Conservation (phyloP, 2,329 filamentous ascomycete genomes). For the Botrytis byssoidea region DNA sequence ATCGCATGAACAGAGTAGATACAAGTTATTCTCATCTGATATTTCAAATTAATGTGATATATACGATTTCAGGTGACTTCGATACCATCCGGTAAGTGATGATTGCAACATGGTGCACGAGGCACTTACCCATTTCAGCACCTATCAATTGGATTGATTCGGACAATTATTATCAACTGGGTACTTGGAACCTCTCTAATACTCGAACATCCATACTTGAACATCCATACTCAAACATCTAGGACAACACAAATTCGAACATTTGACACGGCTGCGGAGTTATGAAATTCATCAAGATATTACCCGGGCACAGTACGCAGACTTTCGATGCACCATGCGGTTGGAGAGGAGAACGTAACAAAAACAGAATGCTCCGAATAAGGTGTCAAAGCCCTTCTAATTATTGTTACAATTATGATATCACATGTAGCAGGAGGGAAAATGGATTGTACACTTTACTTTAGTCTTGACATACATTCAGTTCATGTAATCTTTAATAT, state of each 20-base stretch:
- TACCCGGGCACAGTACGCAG: neutral
- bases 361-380: neutral
- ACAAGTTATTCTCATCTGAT: too few species aligned
- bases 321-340: neutral
- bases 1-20: neutral
- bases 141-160: neutral
- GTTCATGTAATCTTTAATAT: neutral
- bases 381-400: neutral
- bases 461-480: neutral
- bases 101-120: neutral
- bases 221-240: neutral
- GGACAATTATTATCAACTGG: neutral
- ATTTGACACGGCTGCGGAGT: neutral
- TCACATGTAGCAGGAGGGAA: neutral
- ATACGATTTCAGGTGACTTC: neutral
- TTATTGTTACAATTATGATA: neutral
- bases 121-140: neutral
- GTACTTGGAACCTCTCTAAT: neutral
- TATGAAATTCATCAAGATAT: neutral
- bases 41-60: too few species aligned
- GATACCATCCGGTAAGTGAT: neutral
- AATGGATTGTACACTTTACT: neutral
- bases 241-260: neutral
- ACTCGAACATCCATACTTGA: neutral
- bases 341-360: neutral